Percentiles rank a stretch among this genome's conserved stretches.
Evolutionary conservation across 1,284 basidiomycete species (phyloP).

Genomic region (Leccinum discolor): DNA sequence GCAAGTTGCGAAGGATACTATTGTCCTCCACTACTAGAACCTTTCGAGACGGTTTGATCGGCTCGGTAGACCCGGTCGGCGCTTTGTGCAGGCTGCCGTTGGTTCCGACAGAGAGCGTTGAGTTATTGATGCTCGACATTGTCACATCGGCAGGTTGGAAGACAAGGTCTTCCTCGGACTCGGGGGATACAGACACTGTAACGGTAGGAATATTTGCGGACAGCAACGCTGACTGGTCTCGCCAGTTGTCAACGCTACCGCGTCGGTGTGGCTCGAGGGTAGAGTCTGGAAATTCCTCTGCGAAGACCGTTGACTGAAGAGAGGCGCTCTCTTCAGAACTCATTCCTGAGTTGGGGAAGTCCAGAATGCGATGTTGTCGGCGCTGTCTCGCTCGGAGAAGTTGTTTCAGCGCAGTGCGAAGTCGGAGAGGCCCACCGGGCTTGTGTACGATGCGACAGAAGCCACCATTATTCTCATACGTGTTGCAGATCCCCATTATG

Average conservation of each 20-base stretch:
- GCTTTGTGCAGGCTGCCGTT: constrained; percentile 64
- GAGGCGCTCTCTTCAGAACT: constrained; percentile 28
- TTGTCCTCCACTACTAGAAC: constrained; percentile 88
- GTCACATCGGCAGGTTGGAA: constrained; percentile 12
- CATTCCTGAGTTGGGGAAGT: constrained; percentile 16
- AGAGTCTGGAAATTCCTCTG: constrained; percentile 23
- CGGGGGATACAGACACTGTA: constrained; percentile 19
- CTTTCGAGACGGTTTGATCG: constrained; percentile 44
- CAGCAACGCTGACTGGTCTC: constrained; percentile 15
- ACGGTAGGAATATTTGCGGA: constrained; percentile 14
- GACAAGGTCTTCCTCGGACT: constrained; percentile 23
- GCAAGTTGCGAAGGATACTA: constrained; percentile 67
- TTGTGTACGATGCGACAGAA: constrained; percentile 89
- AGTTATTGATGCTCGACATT: constrained; percentile 20
- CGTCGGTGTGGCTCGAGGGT: constrained; percentile 20
- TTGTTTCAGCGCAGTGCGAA: constrained; percentile 72
- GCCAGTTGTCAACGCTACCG: constrained; percentile 27
- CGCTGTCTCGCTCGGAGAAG: constrained; percentile 58
- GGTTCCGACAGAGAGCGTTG: constrained; percentile 56
- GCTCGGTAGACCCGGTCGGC: constrained; percentile 50
- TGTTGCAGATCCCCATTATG: constrained; percentile 62
- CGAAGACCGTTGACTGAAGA: constrained; percentile 31
- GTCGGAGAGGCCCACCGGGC: constrained; percentile 81
- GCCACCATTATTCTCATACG: constrained; percentile 82
- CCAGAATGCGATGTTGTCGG: constrained; percentile 26